These are phyloP conservation scores for Cladosporium sp. DNA, from an alignment of 2,329 filamentous ascomycete genomes.

Conservation along the genomic window DNA sequence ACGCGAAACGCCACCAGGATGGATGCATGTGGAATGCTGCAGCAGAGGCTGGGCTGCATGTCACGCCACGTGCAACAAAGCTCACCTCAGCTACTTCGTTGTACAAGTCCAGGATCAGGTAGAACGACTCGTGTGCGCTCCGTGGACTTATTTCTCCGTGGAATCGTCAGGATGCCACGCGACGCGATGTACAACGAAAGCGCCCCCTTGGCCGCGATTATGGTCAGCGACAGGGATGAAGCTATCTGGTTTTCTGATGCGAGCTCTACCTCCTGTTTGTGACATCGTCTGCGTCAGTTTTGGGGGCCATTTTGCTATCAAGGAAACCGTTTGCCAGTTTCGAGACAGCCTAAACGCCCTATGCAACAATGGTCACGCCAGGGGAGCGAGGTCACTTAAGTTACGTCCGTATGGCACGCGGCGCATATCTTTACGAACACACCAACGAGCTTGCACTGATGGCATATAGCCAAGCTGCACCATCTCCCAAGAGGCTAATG, in stretches of 20 bases:
- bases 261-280: not conserved
- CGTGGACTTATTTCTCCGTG: not conserved
- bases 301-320: not conserved
- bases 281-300: not conserved
- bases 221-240: not conserved
- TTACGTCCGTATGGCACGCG: not conserved
- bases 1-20: not conserved
- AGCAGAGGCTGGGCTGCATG: not conserved
- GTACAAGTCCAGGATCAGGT: not conserved
- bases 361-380: not conserved
- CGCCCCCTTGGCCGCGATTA: no score
- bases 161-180: not conserved
- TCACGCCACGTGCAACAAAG: not conserved
- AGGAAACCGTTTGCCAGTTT: not conserved
- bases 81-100: not conserved
- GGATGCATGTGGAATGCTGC: not conserved
- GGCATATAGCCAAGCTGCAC: not conserved
- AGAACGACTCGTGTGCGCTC: not conserved
- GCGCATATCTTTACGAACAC: no score
- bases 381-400: not conserved
- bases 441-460: not conserved
- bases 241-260: not conserved
- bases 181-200: not conserved
- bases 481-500: not conserved
- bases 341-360: not conserved